phyloP scores from a whole-genome alignment of 208 protist genomes.

The Balamuthia mandrillaris region DNA sequence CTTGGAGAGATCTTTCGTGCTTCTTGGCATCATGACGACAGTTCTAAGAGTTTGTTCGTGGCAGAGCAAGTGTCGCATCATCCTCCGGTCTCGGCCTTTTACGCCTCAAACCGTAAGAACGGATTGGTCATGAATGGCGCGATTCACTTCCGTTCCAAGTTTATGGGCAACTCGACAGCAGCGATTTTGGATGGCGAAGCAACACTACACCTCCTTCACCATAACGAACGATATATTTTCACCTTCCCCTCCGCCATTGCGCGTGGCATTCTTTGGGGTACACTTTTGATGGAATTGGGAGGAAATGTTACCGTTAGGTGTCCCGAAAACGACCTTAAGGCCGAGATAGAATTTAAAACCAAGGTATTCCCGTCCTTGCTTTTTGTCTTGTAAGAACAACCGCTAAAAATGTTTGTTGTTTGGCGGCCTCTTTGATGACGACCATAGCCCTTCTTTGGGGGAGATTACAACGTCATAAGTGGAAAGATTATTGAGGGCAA shows the following conservation, averaged over 20 bases:
- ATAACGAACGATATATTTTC: conserved; percentile 68
- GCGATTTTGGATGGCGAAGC: conserved; percentile 49
- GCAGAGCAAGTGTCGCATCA: conserved; percentile 72
- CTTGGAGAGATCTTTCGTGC: conserved; percentile 80
- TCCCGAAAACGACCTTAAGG: conserved; percentile 51
- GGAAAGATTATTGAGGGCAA: conserved; percentile 63
- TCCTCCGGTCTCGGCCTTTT: conserved; percentile 79
- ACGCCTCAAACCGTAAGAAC: conserved; percentile 67
- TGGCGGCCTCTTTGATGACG: not conserved
- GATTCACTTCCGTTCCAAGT: conserved; percentile 57
- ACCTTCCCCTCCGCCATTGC: conserved; percentile 70
- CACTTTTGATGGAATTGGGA: conserved; percentile 68
- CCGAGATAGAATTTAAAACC: conserved; percentile 72
- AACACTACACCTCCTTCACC: conserved; percentile 36
- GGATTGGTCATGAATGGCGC: conserved; percentile 60
- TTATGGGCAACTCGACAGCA: conserved; percentile 70
- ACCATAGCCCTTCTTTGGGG: conserved; percentile 60
- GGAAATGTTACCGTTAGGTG: conserved; percentile 64
- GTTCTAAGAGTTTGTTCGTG: conserved; percentile 5
- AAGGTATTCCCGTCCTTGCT: conserved; percentile 26
- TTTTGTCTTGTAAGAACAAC: not conserved
- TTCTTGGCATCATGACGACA: conserved; percentile 51
- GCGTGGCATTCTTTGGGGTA: conserved; percentile 68
- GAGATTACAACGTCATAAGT: conserved; percentile 64
- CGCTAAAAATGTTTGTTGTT: not conserved